Evolutionary conservation across 2,329 filamentous ascomycete genomes (phyloP).

Genomic region (Aureobasidium vineae): DNA sequence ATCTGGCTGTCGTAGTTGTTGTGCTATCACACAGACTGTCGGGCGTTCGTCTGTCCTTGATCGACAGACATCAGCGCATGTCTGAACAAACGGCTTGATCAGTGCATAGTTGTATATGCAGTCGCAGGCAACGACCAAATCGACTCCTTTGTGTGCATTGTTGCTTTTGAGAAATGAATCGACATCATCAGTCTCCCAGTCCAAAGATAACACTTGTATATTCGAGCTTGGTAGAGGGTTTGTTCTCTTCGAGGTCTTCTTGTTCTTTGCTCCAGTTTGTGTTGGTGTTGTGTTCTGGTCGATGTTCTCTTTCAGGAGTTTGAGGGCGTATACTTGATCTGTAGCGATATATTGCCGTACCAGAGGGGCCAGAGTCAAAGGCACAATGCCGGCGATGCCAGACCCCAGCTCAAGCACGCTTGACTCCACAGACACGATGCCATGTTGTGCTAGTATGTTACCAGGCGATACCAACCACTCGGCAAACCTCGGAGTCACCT

Average conservation of each 20-base stretch:
- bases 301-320: conserved; percentile 74
- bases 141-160: conserved; percentile 38
- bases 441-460: conserved; percentile 62
- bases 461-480: conserved; percentile 67
- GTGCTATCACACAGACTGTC: conserved; percentile 76
- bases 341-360: conserved; percentile 72
- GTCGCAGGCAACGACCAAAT: conserved; percentile 76
- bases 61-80: conserved; percentile 71
- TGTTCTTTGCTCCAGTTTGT: neutral
- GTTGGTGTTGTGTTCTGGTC: conserved; percentile 53
- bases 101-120: conserved; percentile 94
- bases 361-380: conserved; percentile 62
- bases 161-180: conserved; percentile 52
- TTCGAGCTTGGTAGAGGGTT: neutral
- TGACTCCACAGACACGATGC: conserved; percentile 55
- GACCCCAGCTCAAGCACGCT: conserved; percentile 80
- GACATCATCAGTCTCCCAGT: conserved; percentile 72
- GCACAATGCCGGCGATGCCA: conserved; percentile 79
- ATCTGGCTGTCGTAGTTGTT: conserved; percentile 81
- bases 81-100: conserved; percentile 75
- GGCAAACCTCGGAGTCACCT: conserved; percentile 79
- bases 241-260: conserved; percentile 3
- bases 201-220: conserved; percentile 49
- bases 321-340: conserved; percentile 82
- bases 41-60: conserved; percentile 51